These are phyloP conservation scores for Aspergillus bombycis DNA, from an alignment of 2,329 filamentous ascomycete genomes.

Conservation along the genomic window DNA sequence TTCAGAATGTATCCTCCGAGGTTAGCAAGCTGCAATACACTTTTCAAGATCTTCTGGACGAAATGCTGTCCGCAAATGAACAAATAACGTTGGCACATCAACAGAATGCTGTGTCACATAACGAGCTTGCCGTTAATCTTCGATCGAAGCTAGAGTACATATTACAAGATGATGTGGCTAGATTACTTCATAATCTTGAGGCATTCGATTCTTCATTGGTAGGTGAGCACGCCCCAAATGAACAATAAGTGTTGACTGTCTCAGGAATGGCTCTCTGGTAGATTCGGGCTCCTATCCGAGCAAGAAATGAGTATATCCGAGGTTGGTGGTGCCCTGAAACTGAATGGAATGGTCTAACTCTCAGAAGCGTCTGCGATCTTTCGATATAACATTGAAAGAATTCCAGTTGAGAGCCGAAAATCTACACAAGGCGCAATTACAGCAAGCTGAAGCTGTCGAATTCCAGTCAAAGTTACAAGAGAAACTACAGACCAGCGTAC, in stretches of 20 bases:
- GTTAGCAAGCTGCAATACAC: constrained; percentile 27
- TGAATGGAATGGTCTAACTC: constrained; percentile 20
- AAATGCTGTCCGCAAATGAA: constrained; percentile 30
- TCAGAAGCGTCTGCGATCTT: constrained; percentile 37
- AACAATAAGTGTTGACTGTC: constrained; percentile 11
- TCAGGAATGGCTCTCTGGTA: constrained; percentile 37
- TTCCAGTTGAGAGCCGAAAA: constrained; percentile 37
- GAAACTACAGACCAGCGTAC: constrained; percentile 28
- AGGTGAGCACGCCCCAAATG: constrained; percentile 16
- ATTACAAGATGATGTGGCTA: constrained; percentile 31
- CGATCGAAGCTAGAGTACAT: constrained; percentile 37
- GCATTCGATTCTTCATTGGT: constrained; percentile 41
- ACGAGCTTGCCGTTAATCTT: constrained; percentile 34
- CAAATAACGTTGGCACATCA: constrained; percentile 33
- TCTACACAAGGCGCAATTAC: constrained; percentile 37
- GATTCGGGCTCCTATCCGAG: constrained; percentile 32
- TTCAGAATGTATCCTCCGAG: constrained; percentile 31
- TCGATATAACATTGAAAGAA: constrained; percentile 37
- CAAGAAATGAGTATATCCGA: constrained; percentile 40
- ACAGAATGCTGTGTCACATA: constrained; percentile 29
- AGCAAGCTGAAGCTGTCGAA: constrained; percentile 35
- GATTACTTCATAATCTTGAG: constrained; percentile 33
- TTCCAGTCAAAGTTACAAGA: constrained; percentile 33
- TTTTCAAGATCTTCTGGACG: constrained; percentile 31
- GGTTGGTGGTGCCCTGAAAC: constrained; percentile 20